Base-by-base conservation (phyloP, 2,329 filamentous ascomycete genomes). In the Talaromyces funiculosus region DNA sequence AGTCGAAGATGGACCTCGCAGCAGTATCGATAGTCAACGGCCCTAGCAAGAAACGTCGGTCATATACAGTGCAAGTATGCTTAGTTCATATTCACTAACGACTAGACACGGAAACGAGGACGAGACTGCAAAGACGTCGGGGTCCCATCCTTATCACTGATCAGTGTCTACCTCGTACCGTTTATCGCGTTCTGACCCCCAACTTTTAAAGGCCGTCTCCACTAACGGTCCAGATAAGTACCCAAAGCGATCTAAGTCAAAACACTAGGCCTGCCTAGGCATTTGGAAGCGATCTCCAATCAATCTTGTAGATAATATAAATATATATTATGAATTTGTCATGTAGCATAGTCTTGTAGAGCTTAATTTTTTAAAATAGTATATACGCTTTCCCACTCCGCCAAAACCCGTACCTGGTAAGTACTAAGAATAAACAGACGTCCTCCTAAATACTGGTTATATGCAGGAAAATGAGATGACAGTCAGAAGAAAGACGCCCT, bases 221-320 rank as follows among this genome's bases (percentile, higher is more conserved):
- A 47, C 43, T n/a, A 22, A 26, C 4, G 43, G 43, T 14, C 43
- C 22, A 16, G 43, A 29, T 47, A 47, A 47, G 29, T 47, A 47
- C 43, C 43, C 43, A 47, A 49, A 31, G 26, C 20, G 53, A 24
- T 57, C 42, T 20, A 22, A 37, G 40, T 9, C 9, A 10, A 18
- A 4, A 1, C 16, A 20, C 42, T 49, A 57, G 22, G 37, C 55
- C 42, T 10, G 5, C 6, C 31, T 38, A 47, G 55, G 55, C 26
- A 57, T 49, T n/a, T 57, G n/a, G 29, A 57, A 38, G 55, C 55
- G 55, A 49, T 31, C n/a, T n/a, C 22, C 31, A 33, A 33, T 33
- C 8, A 33, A 12, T 33, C n/a, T n/a, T n/a, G n/a, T n/a, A n/a
- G n/a, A n/a, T n/a, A n/a, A n/a, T n/a, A n/a, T n/a, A n/a, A n/a